A percentile compares a stretch with the other conserved stretches of the same genome.
Evolutionary conservation across 108 stramenopile species (phyloP).

Genomic region (Schizochytrium sp.): DNA sequence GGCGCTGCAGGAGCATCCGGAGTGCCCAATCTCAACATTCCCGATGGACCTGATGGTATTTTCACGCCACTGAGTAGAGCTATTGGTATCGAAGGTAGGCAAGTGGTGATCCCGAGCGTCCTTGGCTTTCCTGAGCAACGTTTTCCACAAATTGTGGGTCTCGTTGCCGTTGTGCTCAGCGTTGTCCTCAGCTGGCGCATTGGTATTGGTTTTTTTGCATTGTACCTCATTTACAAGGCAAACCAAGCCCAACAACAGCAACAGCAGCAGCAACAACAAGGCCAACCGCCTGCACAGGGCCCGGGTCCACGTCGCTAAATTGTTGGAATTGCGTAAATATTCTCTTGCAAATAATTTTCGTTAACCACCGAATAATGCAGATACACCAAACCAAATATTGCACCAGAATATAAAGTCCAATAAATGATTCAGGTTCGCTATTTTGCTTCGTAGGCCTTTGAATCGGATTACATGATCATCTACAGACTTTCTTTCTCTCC

Average conservation of each 20-base stretch:
- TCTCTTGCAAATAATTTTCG: not conserved
- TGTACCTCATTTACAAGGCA: not conserved
- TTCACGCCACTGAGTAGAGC: not conserved
- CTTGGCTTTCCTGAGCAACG: constrained; percentile 26
- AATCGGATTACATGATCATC: too few relatives aligned
- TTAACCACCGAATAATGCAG: not conserved
- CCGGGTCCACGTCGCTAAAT: not conserved
- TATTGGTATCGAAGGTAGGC: constrained; percentile 13
- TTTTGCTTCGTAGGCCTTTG: too few relatives aligned
- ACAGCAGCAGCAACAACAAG: constrained; percentile 16
- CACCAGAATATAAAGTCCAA: too few relatives aligned
- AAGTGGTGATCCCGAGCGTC: constrained; percentile 10
- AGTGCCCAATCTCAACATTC: not conserved
- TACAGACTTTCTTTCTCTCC: too few relatives aligned
- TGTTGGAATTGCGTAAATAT: not conserved
- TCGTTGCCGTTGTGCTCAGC: not conserved
- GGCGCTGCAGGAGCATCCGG: not conserved
- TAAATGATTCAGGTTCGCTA: too few relatives aligned
- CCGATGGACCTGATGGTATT: constrained; percentile 17
- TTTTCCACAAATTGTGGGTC: constrained; percentile 4
- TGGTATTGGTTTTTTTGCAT: constrained; percentile 4
- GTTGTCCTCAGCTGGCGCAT: not conserved
- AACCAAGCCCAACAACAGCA: not conserved
- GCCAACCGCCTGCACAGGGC: not conserved
- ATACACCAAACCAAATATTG: too few relatives aligned